Percentiles rank a stretch among this genome's conserved stretches.
These are phyloP conservation scores for Neurospora sp. DNA, from an alignment of 495 filamentous ascomycete species.

Conservation along the genomic window DNA sequence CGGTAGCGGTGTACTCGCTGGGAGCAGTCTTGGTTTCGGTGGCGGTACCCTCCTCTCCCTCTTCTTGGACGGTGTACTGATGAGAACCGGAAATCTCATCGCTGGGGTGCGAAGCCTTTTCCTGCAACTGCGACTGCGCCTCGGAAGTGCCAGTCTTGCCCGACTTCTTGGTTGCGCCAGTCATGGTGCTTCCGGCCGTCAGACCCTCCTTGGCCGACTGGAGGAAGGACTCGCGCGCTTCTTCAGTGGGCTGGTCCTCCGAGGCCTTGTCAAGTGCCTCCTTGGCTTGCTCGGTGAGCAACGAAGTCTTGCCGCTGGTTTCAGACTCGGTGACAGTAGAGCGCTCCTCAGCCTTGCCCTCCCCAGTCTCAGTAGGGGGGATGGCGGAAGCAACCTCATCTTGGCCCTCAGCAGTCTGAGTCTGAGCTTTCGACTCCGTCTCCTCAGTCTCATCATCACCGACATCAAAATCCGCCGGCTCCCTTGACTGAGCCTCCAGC, in stretches of 20 bases:
- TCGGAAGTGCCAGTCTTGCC: background rate
- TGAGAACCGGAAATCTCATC: background rate
- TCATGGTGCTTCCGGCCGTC: constrained; percentile 1
- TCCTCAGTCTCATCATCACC: background rate
- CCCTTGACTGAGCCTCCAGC: constrained; percentile 12
- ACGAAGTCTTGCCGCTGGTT: background rate
- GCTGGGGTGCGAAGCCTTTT: background rate
- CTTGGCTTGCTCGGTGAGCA: constrained; percentile 20
- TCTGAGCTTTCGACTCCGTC: constrained; percentile 1
- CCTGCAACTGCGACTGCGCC: constrained; percentile 1
- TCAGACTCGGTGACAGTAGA: background rate
- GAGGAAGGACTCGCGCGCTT: constrained; percentile 16
- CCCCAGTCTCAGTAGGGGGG: background rate
- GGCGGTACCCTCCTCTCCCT: background rate
- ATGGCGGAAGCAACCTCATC: background rate
- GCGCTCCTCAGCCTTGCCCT: background rate
- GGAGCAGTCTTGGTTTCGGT: background rate
- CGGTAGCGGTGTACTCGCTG: background rate
- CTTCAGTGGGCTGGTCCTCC: constrained; percentile 15
- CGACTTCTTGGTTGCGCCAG: background rate
- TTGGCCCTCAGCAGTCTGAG: background rate
- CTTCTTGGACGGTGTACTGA: background rate
- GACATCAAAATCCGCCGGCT: constrained; percentile 37
- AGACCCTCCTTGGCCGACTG: constrained; percentile 7
- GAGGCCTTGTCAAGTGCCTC: constrained; percentile 17